Base-by-base conservation (phyloP, 2,329 filamentous ascomycete species). In the Pestalotiopsis sp. region DNA sequence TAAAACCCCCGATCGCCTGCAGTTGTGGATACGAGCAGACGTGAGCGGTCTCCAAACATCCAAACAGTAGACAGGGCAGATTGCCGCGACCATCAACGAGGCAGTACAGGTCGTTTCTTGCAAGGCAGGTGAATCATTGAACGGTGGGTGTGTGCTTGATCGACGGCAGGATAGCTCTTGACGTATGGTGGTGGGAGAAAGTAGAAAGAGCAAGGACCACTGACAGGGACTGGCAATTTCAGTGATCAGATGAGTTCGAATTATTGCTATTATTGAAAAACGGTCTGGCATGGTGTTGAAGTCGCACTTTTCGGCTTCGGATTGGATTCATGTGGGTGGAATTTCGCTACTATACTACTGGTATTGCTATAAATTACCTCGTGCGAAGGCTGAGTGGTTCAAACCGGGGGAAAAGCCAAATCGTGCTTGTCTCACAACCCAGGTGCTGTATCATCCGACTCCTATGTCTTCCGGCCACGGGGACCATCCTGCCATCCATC, bases 221-320 rank as follows among this genome's bases (percentile, higher is more conserved):
- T 52, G 7, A 36, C 31, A 52, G 20, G 45, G 45, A 20, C 45
- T 20, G 20, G 45, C 45, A 52, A 52, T 52, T 52, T 52, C 45
- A 14, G 45, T 52, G 45, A 52, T 52, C 45, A 52, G 45, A 52
- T 52, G 45, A 52, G 45, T 52, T 52, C 45, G 38, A 39, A 5
- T 36, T 7, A 36, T 36, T 36, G 31, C 31, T 36, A 36, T 36
- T 36, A 36, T 36, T 36, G 31, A 36, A 36, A 36, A 36, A 36
- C 7, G 31, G 31, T 7, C 31, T 39, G 27, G 23, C 25, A 62
- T 36, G 59, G 59, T 62, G n/a, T 62, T 36, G 59, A 11, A 39
- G 25, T 62, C 59, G 59, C 59, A 17, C 17, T 62, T 62, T 36
- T 62, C 59, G 59, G 59, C 14, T 62, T 62, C 59, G 59, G 25